A percentile compares a stretch with the other conserved stretches of the same genome.
Conservation (phyloP, 2,329 filamentous ascomycete genomes). For the Botrytis galanthina region DNA sequence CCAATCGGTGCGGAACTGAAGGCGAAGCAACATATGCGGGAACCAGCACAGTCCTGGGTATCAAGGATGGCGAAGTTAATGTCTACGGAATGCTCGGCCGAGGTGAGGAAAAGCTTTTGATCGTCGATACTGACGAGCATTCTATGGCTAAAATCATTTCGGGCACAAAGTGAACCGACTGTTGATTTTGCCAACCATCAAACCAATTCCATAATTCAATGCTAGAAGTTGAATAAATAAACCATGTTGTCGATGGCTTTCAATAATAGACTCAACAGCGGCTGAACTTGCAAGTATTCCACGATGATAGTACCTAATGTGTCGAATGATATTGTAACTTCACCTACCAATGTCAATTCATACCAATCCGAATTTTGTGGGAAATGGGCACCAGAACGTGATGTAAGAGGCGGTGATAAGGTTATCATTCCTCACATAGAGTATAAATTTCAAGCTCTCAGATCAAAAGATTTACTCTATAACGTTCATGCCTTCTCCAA, state of each 20-base stretch:
- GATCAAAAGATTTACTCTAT: no score
- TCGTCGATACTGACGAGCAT: conserved; percentile 55
- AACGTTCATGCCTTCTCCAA: background rate
- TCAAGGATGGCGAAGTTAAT: conserved; percentile 62
- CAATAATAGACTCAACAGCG: background rate
- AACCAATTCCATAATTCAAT: background rate
- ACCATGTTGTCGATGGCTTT: background rate
- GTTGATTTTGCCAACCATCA: background rate
- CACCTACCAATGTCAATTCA: background rate
- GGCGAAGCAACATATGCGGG: conserved; percentile 68
- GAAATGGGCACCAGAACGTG: background rate
- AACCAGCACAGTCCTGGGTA: conserved; percentile 67
- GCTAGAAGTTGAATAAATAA: background rate
- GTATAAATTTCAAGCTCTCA: background rate
- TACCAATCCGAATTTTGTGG: background rate
- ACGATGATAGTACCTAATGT: background rate
- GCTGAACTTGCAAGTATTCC: background rate
- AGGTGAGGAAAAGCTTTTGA: conserved; percentile 64
- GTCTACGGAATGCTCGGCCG: conserved; percentile 70
- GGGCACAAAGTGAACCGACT: background rate
- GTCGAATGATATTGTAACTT: background rate
- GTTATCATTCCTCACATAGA: background rate
- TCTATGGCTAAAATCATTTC: conserved; percentile 22
- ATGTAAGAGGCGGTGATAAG: background rate
- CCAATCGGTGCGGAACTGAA: conserved; percentile 69